Evolutionary conservation across 2,329 filamentous ascomycete genomes (phyloP).

Genomic region (Sclerotinia sclerotiorum): DNA sequence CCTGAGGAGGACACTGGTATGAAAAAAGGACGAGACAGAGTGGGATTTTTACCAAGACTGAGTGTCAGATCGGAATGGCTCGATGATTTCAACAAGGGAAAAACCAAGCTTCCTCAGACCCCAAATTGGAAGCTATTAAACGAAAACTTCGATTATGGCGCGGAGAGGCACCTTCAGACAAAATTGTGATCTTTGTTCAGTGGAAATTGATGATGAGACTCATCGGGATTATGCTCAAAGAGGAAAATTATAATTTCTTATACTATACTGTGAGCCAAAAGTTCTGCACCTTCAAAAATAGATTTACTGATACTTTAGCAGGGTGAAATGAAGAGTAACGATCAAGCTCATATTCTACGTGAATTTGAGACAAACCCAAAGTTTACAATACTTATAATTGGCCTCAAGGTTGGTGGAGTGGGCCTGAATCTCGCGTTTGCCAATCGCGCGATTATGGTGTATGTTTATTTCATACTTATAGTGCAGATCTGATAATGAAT

Average conservation of each 20-base stretch:
- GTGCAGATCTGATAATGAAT: not conserved
- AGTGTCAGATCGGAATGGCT: conserved; percentile 5
- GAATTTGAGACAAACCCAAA: not conserved
- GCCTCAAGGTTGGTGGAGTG: conserved; percentile 11
- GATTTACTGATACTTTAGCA: not conserved
- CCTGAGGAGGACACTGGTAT: not conserved
- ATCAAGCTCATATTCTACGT: not conserved
- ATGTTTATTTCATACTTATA: not conserved
- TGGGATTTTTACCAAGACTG: not conserved
- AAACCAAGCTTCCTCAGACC: not conserved
- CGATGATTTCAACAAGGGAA: conserved; percentile 4
- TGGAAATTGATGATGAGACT: conserved; percentile 11
- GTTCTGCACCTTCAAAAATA: not conserved
- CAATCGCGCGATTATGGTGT: conserved; percentile 13
- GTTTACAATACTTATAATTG: conserved; percentile 1
- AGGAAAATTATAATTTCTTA: not conserved
- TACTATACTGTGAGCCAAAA: not conserved
- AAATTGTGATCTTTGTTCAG: conserved; percentile 13
- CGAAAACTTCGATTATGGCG: not conserved
- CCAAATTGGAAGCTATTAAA: conserved; percentile 1
- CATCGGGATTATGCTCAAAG: conserved; percentile 11
- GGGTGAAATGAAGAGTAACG: not conserved
- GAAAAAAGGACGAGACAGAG: not conserved
- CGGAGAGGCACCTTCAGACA: not conserved
- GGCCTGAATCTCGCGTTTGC: conserved; percentile 14